These are phyloP conservation scores for Globisporangium cylindrosporum DNA, from an alignment of 352 stramenopile species.

Conservation along the genomic window DNA sequence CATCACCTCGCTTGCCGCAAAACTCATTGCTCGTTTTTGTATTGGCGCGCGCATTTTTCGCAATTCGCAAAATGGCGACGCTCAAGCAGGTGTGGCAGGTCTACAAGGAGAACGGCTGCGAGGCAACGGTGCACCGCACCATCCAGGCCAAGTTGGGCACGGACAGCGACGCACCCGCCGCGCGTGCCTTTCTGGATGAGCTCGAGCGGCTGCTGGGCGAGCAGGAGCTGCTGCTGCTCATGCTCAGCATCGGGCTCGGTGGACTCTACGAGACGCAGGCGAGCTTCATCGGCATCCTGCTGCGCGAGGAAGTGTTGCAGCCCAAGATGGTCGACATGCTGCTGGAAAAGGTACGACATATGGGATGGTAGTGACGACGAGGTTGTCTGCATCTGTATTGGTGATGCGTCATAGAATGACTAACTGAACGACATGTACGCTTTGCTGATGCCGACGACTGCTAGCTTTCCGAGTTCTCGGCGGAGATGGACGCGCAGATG, in stretches of 20 bases:
- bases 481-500: slow-evolving; percentile 29
- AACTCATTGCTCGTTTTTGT: neutral
- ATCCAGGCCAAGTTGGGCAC: slow-evolving; percentile 27
- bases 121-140: slow-evolving; percentile 31
- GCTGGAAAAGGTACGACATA: slow-evolving; percentile 38
- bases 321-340: slow-evolving; percentile 40
- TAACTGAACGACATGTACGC: neutral
- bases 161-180: slow-evolving; percentile 19
- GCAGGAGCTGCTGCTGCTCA: slow-evolving; percentile 37
- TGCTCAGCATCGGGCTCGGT: slow-evolving; percentile 44
- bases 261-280: slow-evolving; percentile 39
- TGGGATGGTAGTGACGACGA: neutral
- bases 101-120: slow-evolving; percentile 46
- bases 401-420: no score
- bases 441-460: neutral
- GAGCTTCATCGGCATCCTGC: slow-evolving; percentile 56
- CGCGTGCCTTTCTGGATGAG: slow-evolving; percentile 31
- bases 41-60: neutral
- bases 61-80: slow-evolving; percentile 24
- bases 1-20: neutral
- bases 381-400: no score
- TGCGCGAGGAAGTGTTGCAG: slow-evolving; percentile 52
- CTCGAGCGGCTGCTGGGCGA: slow-evolving; percentile 37
- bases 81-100: slow-evolving; percentile 40
- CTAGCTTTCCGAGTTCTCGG: slow-evolving; percentile 43